These are phyloP conservation scores for Serendipita sp. DNA, from an alignment of 768 basidiomycete genomes.

Conservation along the genomic window DNA sequence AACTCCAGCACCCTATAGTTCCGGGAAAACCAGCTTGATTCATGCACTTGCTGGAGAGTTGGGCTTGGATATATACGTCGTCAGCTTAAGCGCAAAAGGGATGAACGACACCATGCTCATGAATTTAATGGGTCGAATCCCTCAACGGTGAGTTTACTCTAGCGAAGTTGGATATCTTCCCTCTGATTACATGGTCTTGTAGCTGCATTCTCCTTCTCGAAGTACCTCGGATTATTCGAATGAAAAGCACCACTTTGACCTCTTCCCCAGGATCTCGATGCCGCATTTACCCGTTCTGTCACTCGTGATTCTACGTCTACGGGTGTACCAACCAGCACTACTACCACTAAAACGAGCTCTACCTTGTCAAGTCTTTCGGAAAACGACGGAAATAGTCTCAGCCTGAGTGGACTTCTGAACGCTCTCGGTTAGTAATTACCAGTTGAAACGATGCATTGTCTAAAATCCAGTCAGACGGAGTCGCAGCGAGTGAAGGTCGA, in stretches of 20 bases:
- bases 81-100: constrained; percentile 75
- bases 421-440: constrained; percentile 38
- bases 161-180: constrained; percentile 2
- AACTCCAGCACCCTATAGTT: constrained; percentile 17
- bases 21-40: constrained; percentile 12
- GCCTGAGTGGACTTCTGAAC: constrained; percentile 72
- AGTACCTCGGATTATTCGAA: constrained; percentile 19
- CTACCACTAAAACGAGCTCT: constrained; percentile 28
- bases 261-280: constrained; percentile 46
- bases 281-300: constrained; percentile 77
- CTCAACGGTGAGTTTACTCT: constrained; percentile 42
- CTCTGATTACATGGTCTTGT: not conserved
- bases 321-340: constrained; percentile 42
- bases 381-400: constrained; percentile 67
- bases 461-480: constrained; percentile 4
- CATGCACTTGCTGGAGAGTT: constrained; percentile 38
- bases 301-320: constrained; percentile 70
- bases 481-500: constrained; percentile 18
- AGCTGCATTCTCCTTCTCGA: constrained; percentile 89
- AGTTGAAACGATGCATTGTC: constrained; percentile 67
- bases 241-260: not conserved
- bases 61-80: constrained; percentile 80
- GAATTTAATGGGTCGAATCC: constrained; percentile 78
- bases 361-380: constrained; percentile 12
- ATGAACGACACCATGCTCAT: constrained; percentile 85